These are phyloP conservation scores for Penicillium herquei DNA, from an alignment of 495 filamentous ascomycete genomes.

Conservation along the genomic window DNA sequence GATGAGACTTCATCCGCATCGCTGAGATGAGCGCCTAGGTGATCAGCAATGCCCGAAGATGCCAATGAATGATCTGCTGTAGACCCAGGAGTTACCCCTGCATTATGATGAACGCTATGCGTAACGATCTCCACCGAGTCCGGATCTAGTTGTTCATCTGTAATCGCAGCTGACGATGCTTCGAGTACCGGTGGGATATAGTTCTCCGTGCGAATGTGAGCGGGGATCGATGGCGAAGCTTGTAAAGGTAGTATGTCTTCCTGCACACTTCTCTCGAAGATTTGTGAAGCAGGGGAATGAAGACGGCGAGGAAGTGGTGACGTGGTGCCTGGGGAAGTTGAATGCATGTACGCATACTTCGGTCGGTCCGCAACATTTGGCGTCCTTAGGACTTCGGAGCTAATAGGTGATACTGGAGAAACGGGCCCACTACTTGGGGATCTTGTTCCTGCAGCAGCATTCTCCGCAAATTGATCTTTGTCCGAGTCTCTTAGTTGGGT, in stretches of 20 bases:
- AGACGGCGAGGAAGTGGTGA: conserved; percentile 58
- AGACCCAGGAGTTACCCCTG: conserved; percentile 53
- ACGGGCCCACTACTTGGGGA: conserved; percentile 17
- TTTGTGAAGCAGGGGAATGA: conserved; percentile 71
- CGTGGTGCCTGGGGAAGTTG: conserved; percentile 47
- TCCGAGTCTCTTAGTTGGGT: conserved; percentile 10
- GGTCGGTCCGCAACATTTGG: conserved; percentile 18
- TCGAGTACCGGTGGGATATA: conserved; percentile 88
- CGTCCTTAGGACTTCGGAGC: conserved; percentile 34
- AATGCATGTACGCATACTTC: conserved; percentile 39
- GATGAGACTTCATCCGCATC: conserved; percentile 61
- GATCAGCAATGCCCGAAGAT: conserved; percentile 42
- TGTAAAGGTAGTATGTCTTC: conserved; percentile 65
- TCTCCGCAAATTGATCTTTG: conserved; percentile 8
- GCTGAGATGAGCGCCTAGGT: conserved; percentile 50
- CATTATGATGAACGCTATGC: conserved; percentile 76
- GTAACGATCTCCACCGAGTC: conserved; percentile 88
- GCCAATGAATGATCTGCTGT: conserved; percentile 31
- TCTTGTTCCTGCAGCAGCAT: conserved; percentile 1
- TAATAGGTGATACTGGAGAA: conserved; percentile 28
- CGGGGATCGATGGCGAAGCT: conserved; percentile 65
- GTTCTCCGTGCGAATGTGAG: conserved; percentile 88
- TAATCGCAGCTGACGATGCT: conserved; percentile 85
- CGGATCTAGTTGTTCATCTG: conserved; percentile 49
- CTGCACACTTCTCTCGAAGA: conserved; percentile 93